Base-by-base conservation (phyloP, 192 early-diverging fungal species). In the Coemansia sp. region DNA sequence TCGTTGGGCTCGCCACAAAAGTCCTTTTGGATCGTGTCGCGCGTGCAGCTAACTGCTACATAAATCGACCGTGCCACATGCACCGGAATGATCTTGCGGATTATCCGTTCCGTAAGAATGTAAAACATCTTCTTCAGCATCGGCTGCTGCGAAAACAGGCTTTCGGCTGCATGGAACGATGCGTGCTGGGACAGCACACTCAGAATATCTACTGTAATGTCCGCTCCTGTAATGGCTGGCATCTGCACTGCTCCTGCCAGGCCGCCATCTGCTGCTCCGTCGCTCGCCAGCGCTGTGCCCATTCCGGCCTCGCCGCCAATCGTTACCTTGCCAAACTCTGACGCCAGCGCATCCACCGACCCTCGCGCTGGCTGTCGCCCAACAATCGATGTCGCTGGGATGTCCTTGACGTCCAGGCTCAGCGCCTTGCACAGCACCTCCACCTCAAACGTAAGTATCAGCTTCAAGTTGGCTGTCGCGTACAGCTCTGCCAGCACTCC, bases 401-500 rank as follows among this genome's bases (percentile, higher is more conserved):
- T 82, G n/a, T 79, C 76, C 67, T 92, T 95, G 23, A 97, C 82
- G 43, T 94, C 92, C 27, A 98, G 77, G 47, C 86, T 78, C 25
- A 94, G 80, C 41, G 91, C 89, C 75, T 98, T 98, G 83, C 94
- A 98, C 37, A 99, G 83, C 5, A 99, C 94, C 77, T 99, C 97
- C 52, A 99, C 93, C 69, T 98, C 95, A 81, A 99, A 99, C 58
- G 95, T 97, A 38, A 97, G 87, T 58, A 94, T 96, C 39, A 98
- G 84, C 76, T 95, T 98, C 32, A 99, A 77, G 63, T 96, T 92
- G 0, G 93, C 95, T 71, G 86, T 92, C 49, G 91, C 88, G 79
- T 97, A 98, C 9, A 99, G 82, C 75, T 99, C 97, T 3, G 91
- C 90, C 41, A 99, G 76, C 14, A 98, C 84, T 52, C 86, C 86